A percentile compares a stretch with the other conserved stretches of the same genome.
These are phyloP conservation scores for Spergularia azorica DNA, from an alignment of 179 eudicot genomes.

Conservation along the genomic window DNA sequence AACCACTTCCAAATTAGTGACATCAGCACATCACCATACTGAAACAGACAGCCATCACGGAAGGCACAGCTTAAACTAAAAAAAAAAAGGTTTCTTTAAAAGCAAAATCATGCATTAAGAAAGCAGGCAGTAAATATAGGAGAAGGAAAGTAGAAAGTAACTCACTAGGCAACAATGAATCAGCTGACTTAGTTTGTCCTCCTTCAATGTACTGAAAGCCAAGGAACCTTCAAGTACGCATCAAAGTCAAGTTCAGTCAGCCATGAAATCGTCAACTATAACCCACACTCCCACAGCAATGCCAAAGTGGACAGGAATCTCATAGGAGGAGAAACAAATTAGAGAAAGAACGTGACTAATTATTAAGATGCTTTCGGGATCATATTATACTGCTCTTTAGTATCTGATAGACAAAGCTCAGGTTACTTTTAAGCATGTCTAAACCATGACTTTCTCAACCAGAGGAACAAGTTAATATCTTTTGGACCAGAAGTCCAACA, in stretches of 20 bases:
- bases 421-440: too few species aligned
- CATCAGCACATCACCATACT: background rate
- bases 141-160: conserved; percentile 14
- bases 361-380: background rate
- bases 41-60: conserved; percentile 5
- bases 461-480: too few species aligned
- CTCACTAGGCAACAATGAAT: conserved; percentile 56
- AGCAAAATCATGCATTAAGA: background rate
- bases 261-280: conserved; percentile 28
- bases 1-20: background rate
- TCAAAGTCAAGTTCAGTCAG: conserved; percentile 43
- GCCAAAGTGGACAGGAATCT: conserved; percentile 29
- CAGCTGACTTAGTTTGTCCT: conserved; percentile 45
- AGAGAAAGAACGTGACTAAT: conserved; percentile 19
- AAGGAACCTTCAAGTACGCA: conserved; percentile 67
- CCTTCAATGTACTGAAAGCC: conserved; percentile 79
- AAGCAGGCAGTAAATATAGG: background rate
- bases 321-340: conserved; percentile 6
- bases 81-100: background rate
- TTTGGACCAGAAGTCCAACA: too few species aligned
- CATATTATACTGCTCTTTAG: background rate
- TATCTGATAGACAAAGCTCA: too few species aligned
- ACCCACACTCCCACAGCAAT: conserved; percentile 25
- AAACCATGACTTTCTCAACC: too few species aligned
- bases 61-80: background rate